Base-by-base conservation (phyloP, 2,329 filamentous ascomycete species). In the Hypoxylon sp. region DNA sequence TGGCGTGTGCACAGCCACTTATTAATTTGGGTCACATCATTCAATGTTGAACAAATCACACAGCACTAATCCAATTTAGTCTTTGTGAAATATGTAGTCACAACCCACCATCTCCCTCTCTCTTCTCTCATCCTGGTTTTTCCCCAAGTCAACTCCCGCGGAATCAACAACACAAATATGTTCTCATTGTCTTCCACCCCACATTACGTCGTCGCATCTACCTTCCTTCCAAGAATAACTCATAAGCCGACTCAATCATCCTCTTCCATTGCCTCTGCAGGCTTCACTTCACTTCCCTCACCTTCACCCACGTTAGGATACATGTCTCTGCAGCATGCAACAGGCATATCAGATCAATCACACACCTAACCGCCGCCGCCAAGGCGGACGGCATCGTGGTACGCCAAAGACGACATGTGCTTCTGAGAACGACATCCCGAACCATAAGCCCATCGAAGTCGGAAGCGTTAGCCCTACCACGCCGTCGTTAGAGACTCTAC, bases 351-450 rank as follows among this genome's bases (percentile, higher is more conserved):
- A 68, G 47, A 71, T 71, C 48, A 71, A 77, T 72, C 78, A 76
- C 55, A 79, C 80, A 53, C 79, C 80, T 43, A 79, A 75, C 67
- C 74, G 81, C 70, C 78, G 82, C 74, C 75, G 80, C 74, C 71
- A 78, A 74, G 76, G 81, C 63, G 76, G 78, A 69, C 75, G 81
- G 69, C 74, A 72, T 68, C 70, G 77, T 43, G 78, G 76, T 55
- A 73, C 75, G 16, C 73, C 81, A 9, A 83, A 83, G 12, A 82
- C 85, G 75, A 82, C 81, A n/a, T 88, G 88, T 71, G 86, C 84
- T 23, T 88, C 87, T 2, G 87, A 88, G 74, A 87, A 84, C 71
- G 87, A 88, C 71, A 77, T 79, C 70, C 77, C 74, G 46, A 76
- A 67, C 68, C 78, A 76, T 68, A 78, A 72, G 63, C 72, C 70